These are phyloP conservation scores for Russula sp. DNA, from an alignment of 768 basidiomycete species.

Conservation along the genomic window DNA sequence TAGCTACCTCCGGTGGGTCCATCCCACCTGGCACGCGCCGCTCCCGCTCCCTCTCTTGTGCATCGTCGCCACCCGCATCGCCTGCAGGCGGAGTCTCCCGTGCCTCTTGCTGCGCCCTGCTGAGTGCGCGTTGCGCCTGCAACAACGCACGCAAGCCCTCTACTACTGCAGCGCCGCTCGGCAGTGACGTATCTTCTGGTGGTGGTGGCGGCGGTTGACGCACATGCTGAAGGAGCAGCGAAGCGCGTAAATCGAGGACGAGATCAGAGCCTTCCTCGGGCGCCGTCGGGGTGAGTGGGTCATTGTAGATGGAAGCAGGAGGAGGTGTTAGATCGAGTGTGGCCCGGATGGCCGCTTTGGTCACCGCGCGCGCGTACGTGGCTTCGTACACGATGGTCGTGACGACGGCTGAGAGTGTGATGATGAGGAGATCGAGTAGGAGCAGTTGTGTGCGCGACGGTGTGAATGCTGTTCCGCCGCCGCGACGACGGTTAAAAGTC, in stretches of 20 bases:
- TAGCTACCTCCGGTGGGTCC: conserved; percentile 23
- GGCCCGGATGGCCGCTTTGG: conserved; percentile 30
- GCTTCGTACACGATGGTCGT: conserved; percentile 64
- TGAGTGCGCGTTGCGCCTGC: conserved; percentile 40
- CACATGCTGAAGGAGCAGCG: conserved; percentile 49
- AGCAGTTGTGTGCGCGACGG: conserved; percentile 67
- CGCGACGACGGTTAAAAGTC: not conserved
- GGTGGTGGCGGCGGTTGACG: conserved; percentile 45
- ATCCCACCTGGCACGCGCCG: conserved; percentile 29
- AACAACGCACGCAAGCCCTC: conserved; percentile 40
- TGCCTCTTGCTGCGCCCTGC: conserved; percentile 16
- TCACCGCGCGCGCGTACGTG: conserved; percentile 39
- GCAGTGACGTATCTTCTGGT: conserved; percentile 41
- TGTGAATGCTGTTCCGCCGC: conserved; percentile 30
- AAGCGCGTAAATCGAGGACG: conserved; percentile 53
- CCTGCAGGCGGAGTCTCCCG: conserved; percentile 25
- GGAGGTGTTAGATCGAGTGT: conserved; percentile 34
- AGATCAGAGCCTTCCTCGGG: conserved; percentile 18
- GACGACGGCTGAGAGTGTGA: conserved; percentile 60
- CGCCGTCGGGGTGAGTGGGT: conserved; percentile 13
- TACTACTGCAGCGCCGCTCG: conserved; percentile 52
- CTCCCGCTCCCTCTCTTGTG: conserved; percentile 31
- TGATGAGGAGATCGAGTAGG: conserved; percentile 59
- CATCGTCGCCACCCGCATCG: conserved; percentile 26
- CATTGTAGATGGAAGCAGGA: conserved; percentile 29